A percentile compares a stretch with the other conserved stretches of the same genome.
phyloP scores from a whole-genome alignment of 306 rosid genomes.

The Lablab purpureus region DNA sequence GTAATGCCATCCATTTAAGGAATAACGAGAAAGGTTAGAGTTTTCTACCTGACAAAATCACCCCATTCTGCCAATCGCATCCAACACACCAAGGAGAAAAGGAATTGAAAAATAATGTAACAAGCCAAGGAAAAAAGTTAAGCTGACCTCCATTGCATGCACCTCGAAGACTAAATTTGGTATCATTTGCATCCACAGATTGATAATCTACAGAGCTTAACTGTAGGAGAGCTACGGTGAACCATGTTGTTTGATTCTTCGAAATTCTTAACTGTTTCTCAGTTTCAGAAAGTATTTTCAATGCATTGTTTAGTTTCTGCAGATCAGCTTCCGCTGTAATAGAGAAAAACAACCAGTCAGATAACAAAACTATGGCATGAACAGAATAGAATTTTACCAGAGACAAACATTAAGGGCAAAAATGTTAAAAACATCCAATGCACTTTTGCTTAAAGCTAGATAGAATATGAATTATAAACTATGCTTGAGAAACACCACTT shows the following conservation, averaged over 20 bases:
- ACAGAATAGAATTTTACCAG: slow-evolving; percentile 15
- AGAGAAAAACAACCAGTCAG: slow-evolving; percentile 40
- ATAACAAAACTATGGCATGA: slow-evolving; percentile 21
- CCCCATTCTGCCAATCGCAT: neutral
- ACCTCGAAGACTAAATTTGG: slow-evolving; percentile 55
- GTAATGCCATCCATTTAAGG: slow-evolving; percentile 39
- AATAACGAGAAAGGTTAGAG: slow-evolving; percentile 33
- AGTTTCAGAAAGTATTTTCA: slow-evolving; percentile 78
- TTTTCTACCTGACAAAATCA: slow-evolving; percentile 4
- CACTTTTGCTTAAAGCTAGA: slow-evolving; percentile 11
- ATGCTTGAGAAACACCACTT: slow-evolving; percentile 56
- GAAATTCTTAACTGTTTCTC: slow-evolving; percentile 84
- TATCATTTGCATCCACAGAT: slow-evolving; percentile 54
- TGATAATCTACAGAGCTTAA: slow-evolving; percentile 67
- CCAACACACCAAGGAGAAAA: neutral
- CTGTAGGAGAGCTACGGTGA: slow-evolving; percentile 85
- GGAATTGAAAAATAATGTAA: neutral
- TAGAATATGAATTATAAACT: neutral
- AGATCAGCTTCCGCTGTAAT: slow-evolving; percentile 70
- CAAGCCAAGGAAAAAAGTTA: neutral
- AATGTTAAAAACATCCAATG: slow-evolving; percentile 19
- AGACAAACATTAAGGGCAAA: slow-evolving; percentile 28
- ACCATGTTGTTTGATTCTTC: slow-evolving; percentile 88
- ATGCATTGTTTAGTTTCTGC: slow-evolving; percentile 74
- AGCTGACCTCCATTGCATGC: slow-evolving; percentile 54